phyloP scores from a whole-genome alignment of 2,329 filamentous ascomycete species.

The Aotearoamyces nothofagi region DNA sequence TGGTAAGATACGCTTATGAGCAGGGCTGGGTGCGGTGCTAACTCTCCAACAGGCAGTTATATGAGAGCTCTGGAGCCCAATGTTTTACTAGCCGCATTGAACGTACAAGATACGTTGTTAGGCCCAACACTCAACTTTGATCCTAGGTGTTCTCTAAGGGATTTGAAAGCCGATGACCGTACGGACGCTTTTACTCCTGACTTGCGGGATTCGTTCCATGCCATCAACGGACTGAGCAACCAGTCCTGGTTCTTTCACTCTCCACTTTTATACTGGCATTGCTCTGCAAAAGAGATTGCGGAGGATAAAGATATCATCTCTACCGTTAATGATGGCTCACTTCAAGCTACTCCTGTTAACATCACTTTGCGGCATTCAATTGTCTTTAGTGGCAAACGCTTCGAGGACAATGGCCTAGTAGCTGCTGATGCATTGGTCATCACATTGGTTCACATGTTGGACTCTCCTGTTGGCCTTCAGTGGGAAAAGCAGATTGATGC shows the following conservation, averaged over 20 bases:
- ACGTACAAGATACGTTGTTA: conserved; percentile 55
- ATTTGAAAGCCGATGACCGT: conserved; percentile 4
- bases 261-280: conserved; percentile 70
- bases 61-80: conserved; percentile 58
- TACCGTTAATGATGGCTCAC: conserved; percentile 53
- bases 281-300: conserved; percentile 40
- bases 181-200: conserved; percentile 16
- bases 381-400: conserved; percentile 70
- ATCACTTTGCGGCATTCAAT: conserved; percentile 63
- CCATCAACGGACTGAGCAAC: conserved; percentile 42
- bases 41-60: conserved; percentile 34
- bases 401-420: conserved; percentile 48
- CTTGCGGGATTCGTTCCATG: conserved; percentile 37
- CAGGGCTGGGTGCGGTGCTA: conserved; percentile 3
- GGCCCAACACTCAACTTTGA: conserved; percentile 41
- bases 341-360: conserved; percentile 51
- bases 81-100: conserved; percentile 49
- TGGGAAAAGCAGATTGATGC: conserved; percentile 47
- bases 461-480: conserved; percentile 44
- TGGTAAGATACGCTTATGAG: conserved; percentile 23
- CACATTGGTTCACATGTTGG: conserved; percentile 53
- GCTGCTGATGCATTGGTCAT: conserved; percentile 69
- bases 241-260: conserved; percentile 68
- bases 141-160: conserved; percentile 23
- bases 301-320: conserved; percentile 45